phyloP scores from a whole-genome alignment of 306 rosid genomes.

The Corylus heterophylla region DNA sequence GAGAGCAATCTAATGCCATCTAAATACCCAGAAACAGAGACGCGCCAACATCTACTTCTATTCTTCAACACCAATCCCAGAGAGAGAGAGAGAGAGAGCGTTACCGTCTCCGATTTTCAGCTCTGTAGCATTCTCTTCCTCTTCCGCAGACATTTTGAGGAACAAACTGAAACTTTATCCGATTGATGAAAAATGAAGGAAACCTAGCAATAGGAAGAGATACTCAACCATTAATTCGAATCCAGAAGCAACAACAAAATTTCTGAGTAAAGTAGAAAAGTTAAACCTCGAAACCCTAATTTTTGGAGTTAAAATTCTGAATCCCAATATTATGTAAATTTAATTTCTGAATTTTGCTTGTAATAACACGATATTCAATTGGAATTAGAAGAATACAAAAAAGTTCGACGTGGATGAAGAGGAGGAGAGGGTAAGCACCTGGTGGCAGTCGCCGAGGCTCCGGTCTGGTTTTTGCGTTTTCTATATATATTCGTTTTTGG shows the following conservation, averaged over 20 bases:
- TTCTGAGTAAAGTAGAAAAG: background rate
- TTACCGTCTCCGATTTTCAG: conserved; percentile 96
- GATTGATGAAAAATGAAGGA: background rate
- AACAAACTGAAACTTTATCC: background rate
- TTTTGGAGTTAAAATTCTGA: background rate
- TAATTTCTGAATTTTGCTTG: too few species aligned
- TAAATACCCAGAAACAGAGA: background rate
- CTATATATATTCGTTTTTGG: too few species aligned
- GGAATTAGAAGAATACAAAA: background rate
- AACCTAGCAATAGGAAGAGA: background rate
- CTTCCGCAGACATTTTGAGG: conserved; percentile 79
- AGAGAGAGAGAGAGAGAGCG: background rate
- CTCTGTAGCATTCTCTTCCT: conserved; percentile 95
- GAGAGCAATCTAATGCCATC: background rate
- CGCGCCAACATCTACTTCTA: background rate
- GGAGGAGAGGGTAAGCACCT: background rate
- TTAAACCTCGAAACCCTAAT: background rate
- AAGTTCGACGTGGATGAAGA: background rate
- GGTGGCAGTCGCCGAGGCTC: background rate
- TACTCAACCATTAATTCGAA: background rate
- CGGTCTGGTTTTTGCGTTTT: too few species aligned
- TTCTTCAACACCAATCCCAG: background rate
- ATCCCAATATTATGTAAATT: too few species aligned
- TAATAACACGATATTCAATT: too few species aligned
- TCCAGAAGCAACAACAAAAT: background rate